Conservation (phyloP, 345 rosid genomes). For the Lepidium sativum region DNA sequence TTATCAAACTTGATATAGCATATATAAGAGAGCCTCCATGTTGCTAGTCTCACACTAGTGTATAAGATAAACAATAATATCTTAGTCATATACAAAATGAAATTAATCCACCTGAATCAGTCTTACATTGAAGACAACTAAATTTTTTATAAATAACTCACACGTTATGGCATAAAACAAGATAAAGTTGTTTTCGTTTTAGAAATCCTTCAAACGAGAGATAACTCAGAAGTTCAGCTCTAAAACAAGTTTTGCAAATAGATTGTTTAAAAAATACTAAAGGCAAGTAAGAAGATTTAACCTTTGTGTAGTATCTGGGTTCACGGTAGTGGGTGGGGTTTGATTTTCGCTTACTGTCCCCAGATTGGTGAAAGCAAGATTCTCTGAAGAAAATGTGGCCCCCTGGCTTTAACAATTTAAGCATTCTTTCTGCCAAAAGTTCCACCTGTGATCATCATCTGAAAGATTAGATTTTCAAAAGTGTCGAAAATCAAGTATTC, state of each 20-base stretch:
- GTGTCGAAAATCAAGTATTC: not conserved
- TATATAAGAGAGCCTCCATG: too few species aligned
- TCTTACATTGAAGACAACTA: not conserved
- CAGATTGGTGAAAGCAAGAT: constrained; percentile 94
- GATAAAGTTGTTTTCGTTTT: not conserved
- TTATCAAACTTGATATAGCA: too few species aligned
- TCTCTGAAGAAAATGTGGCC: constrained; percentile 90
- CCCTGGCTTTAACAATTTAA: constrained; percentile 79
- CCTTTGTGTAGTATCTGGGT: constrained; percentile 95
- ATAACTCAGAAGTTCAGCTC: not conserved
- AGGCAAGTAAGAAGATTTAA: constrained; percentile 3
- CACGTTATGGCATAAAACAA: not conserved
- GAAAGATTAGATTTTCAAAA: constrained; percentile 2
- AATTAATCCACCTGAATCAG: not conserved
- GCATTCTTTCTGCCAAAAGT: constrained; percentile 60
- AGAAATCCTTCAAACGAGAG: not conserved
- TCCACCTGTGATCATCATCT: constrained; percentile 43
- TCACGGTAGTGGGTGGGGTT: constrained; percentile 95
- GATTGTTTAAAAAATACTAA: not conserved
- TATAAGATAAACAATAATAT: not conserved
- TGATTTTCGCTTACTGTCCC: constrained; percentile 60
- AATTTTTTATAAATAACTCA: not conserved
- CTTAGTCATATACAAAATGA: not conserved
- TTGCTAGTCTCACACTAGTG: not conserved
- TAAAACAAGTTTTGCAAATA: not conserved